Evolutionary conservation across 2,329 filamentous ascomycete species (phyloP).

Genomic region (Colletotrichum sp.): DNA sequence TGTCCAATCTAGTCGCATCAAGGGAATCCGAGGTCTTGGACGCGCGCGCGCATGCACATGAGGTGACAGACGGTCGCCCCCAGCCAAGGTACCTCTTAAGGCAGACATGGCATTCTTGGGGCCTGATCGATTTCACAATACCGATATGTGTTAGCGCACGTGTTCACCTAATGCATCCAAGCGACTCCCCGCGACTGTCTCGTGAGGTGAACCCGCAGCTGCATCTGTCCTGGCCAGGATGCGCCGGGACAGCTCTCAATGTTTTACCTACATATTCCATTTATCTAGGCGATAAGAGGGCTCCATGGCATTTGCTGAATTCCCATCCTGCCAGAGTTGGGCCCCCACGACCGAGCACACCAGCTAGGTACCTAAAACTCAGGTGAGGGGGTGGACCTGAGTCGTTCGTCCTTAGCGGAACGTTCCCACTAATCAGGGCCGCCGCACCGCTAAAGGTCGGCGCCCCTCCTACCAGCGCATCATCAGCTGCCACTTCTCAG

Average conservation of each 20-base stretch:
- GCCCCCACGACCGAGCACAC: background rate
- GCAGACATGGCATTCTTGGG: background rate
- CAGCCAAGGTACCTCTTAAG: background rate
- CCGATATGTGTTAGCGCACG: background rate
- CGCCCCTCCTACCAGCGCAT: conserved; percentile 1
- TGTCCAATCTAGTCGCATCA: background rate
- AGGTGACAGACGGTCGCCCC: background rate
- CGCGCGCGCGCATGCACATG: background rate
- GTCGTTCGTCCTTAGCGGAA: background rate
- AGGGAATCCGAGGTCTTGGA: background rate
- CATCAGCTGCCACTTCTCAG: background rate
- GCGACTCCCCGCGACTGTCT: background rate
- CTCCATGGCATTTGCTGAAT: conserved; percentile 2
- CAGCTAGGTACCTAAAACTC: background rate
- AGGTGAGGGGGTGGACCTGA: background rate
- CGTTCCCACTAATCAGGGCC: conserved; percentile 12
- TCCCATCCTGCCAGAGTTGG: background rate
- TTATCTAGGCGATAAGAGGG: background rate
- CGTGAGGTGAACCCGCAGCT: background rate
- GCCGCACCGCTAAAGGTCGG: conserved; percentile 9
- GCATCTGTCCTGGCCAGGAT: background rate
- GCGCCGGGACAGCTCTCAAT: background rate
- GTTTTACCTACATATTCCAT: background rate
- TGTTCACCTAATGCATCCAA: background rate
- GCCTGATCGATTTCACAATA: background rate